Evolutionary conservation across 345 rosid genomes (phyloP).

Genomic region (Hibiscus mutabilis): DNA sequence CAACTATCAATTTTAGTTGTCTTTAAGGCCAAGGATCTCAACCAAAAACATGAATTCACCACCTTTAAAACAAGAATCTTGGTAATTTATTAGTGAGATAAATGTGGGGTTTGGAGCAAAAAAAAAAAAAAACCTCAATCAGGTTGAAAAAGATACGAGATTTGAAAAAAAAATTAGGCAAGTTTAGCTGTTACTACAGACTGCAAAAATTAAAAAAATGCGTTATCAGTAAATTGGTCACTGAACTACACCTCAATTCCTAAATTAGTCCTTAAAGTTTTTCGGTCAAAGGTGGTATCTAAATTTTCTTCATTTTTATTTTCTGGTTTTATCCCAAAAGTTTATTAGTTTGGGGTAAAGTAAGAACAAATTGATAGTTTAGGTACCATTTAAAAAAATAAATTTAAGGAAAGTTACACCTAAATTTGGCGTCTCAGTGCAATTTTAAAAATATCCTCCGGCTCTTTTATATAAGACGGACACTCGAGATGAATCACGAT

Average conservation of each 20-base stretch:
- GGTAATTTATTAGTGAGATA: background rate
- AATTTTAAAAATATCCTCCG: too few species aligned
- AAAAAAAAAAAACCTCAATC: background rate
- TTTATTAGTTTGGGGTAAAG: too few species aligned
- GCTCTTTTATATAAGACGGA: too few species aligned
- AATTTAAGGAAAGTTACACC: too few species aligned
- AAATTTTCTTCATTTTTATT: background rate
- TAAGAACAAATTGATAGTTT: too few species aligned
- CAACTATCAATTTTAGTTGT: background rate
- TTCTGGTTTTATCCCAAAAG: background rate
- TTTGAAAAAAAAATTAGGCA: background rate
- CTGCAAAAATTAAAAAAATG: background rate
- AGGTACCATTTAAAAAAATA: too few species aligned
- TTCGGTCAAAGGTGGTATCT: background rate
- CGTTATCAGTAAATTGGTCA: background rate
- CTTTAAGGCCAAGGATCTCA: slow-evolving; percentile 1
- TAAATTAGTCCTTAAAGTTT: background rate
- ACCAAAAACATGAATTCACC: background rate
- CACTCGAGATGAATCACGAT: too few species aligned
- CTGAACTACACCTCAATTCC: background rate
- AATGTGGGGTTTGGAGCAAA: slow-evolving; percentile 14
- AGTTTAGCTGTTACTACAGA: slow-evolving; percentile 14
- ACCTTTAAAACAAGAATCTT: background rate
- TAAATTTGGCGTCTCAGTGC: too few species aligned
- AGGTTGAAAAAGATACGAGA: background rate